Evolutionary conservation across 306 rosid species (phyloP), one percentile per base, ranked within the genome.

Genomic region (Trifolium subterraneum): DNA sequence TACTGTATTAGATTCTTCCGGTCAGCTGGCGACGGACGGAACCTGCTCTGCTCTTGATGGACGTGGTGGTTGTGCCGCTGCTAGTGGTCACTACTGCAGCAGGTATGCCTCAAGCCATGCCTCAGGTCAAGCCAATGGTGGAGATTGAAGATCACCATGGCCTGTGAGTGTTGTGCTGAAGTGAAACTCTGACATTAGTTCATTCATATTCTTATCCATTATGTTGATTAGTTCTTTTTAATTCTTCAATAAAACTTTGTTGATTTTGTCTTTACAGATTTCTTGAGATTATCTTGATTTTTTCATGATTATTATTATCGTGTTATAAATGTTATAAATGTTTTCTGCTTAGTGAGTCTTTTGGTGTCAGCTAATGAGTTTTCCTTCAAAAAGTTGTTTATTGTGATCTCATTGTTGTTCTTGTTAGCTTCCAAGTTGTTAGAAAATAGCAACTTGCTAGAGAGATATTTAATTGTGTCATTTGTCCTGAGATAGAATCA

Each of bases 61-160:
- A 6, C 78, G 41, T 48, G 87, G 82, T 71, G 59, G 56, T 44
- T 85, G 90, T 64, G n/a, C n/a, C n/a, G 76, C 23, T 52, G 65
- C 55, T 25, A 16, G 38, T n/a, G n/a, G 52, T 29, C 19, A 64
- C 51, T 64, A 1, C 31, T 38, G 10, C 52, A 31, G 36, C 14
- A 39, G 42, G 44, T 27, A 29, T 29, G 33, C 33, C 33, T 27
- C 31, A 27, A 5, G 31, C 4, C 31, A 27, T 27, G 0, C 31
- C 31, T 27, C 84, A 79, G 56, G 87, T 41, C 29, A 80, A 76
- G 68, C 78, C 82, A 13, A 64, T 65, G 71, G 87, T 68, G 79
- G 92, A 90, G 66, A 86, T 85, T 15, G 96, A 90, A 80, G 96
- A 90, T 51, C 95, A 84, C 78, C 88, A 87, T 74, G 96, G 92